Evolutionary conservation across 148 eudicot species (phyloP), one percentile per base, ranked within the genome.

Genomic region (Vaccinium vitisidaea): DNA sequence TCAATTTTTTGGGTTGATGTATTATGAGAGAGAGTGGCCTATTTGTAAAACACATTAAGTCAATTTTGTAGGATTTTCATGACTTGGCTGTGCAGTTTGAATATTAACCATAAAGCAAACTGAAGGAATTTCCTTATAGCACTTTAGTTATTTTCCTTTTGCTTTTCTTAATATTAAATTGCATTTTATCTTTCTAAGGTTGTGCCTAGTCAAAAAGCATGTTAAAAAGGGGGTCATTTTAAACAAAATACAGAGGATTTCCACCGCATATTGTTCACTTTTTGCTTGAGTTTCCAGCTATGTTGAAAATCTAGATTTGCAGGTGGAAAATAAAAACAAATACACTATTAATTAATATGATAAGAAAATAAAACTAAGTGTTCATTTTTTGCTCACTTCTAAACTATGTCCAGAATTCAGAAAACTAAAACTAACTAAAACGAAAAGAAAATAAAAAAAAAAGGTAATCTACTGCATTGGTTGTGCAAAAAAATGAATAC

Each of bases 161-260:
- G 36, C 2, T 65, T 65, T 67, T 13, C 73, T 75, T 48, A 75
- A 18, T 39, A 14, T 46, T 39, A 14, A 6, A 19, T 14, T 74
- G 79, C 15, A 15, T 49, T 76, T 48, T 76, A n/a, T 3, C 27
- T 11, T 36, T 39, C 9, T 30, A 0, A 16, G 4, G 77, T 4
- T 36, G 77, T 73, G 77, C 77, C 77, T 6, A 7, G 39, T 73
- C 77, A 39, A 39, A 73, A 73, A 73, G 77, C 77, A 73, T 39
- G 48, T 36, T 73, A 73, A 36, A 32, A 67, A 23, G 1, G 43
- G 7, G 18, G 8, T 30, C 1, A 69, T 27, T 27, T 30, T 15
- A 30, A 27, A 30, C 5, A 13, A 27, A 27, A 12, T 14, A 69
- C 7, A 14, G 16, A 1, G 74, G 39, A 30, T 69, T 65, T 69